Conservation (phyloP, 345 rosid genomes). For the Cardamine occulta region DNA sequence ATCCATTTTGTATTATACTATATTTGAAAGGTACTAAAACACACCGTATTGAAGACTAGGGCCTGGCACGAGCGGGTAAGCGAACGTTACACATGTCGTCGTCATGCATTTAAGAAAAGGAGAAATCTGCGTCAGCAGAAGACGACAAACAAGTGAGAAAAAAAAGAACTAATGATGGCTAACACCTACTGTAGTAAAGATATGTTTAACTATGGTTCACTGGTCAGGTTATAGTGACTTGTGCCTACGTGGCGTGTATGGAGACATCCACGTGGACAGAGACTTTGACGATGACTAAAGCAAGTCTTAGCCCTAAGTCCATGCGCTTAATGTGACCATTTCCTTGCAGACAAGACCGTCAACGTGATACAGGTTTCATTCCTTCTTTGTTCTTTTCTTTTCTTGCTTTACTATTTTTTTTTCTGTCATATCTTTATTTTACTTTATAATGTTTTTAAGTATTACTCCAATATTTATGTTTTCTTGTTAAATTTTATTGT, state of each 20-base stretch:
- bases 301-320: slow-evolving; percentile 15
- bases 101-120: not conserved
- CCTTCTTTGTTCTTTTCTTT: not conserved
- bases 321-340: slow-evolving; percentile 32
- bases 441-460: not conserved
- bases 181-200: not conserved
- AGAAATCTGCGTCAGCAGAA: slow-evolving; percentile 27
- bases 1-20: too few relatives aligned
- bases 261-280: slow-evolving; percentile 19
- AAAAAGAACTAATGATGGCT: slow-evolving; percentile 16
- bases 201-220: slow-evolving; percentile 17
- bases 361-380: slow-evolving; percentile 29
- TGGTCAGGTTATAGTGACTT: slow-evolving; percentile 18
- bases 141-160: slow-evolving; percentile 33
- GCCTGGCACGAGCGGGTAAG: slow-evolving; percentile 16
- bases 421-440: not conserved
- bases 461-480: not conserved
- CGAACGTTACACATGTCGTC: slow-evolving; percentile 27
- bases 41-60: slow-evolving; percentile 6
- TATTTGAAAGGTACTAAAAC: not conserved
- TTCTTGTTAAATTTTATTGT: not conserved
- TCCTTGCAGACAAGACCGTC: slow-evolving; percentile 40
- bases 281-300: slow-evolving; percentile 32
- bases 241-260: not conserved
- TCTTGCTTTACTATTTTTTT: not conserved